These are phyloP conservation scores for Tolypocladium sp. DNA, from an alignment of 2,329 filamentous ascomycete genomes.

Conservation along the genomic window DNA sequence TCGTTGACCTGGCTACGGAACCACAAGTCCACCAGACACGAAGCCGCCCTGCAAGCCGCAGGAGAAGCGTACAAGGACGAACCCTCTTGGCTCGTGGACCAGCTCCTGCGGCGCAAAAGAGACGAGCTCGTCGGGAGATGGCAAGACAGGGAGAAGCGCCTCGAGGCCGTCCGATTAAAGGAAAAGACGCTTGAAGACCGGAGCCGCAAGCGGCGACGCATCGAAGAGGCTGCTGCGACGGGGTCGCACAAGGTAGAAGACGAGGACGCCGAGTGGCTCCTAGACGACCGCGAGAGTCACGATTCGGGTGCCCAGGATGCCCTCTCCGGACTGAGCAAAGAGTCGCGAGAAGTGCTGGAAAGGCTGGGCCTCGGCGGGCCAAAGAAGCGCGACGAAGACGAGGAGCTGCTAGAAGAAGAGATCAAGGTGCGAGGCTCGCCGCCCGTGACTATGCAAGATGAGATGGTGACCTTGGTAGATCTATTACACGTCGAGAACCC, in stretches of 20 bases:
- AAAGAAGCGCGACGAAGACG: conserved; percentile 25
- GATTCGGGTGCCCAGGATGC: conserved; percentile 24
- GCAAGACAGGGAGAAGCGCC: conserved; percentile 64
- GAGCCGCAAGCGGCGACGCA: conserved; percentile 35
- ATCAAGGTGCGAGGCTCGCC: conserved; percentile 46
- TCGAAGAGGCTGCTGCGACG: conserved; percentile 23
- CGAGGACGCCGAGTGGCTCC: conserved; percentile 61
- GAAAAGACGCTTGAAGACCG: conserved; percentile 47
- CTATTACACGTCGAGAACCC: conserved; percentile 86
- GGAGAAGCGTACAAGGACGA: conserved; percentile 50
- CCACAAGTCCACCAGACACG: conserved; percentile 57
- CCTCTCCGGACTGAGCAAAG: conserved; percentile 56
- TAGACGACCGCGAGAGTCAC: conserved; percentile 59
- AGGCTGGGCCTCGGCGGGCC: conserved; percentile 43
- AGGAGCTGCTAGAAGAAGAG: conserved; percentile 48
- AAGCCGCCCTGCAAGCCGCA: conserved; percentile 36
- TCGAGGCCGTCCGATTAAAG: conserved; percentile 56
- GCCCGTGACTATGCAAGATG: conserved; percentile 1
- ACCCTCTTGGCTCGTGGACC: conserved; percentile 76
- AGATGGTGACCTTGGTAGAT: conserved; percentile 42
- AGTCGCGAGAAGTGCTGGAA: conserved; percentile 66
- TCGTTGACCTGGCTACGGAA: conserved; percentile 86
- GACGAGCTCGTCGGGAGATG: conserved; percentile 57
- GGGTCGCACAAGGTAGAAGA: conserved; percentile 21
- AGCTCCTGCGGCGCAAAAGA: conserved; percentile 59